phyloP scores from a whole-genome alignment of 1,284 basidiomycete species.

The Porodaedalea pini region DNA sequence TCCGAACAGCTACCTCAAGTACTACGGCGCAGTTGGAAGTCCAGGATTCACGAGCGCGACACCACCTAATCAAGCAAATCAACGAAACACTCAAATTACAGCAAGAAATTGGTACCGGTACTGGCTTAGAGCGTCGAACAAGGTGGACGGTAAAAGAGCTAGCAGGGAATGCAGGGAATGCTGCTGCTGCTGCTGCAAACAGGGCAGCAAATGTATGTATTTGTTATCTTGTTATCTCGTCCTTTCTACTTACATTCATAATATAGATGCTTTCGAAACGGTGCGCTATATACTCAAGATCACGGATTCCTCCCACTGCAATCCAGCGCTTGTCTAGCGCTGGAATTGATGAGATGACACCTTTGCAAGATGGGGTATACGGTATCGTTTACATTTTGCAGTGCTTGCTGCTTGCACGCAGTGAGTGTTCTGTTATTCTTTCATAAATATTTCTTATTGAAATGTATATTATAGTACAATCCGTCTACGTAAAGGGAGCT shows the following conservation, averaged over 20 bases:
- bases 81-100: neutral
- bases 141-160: neutral
- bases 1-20: too few relatives aligned
- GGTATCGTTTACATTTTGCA: neutral
- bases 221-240: neutral
- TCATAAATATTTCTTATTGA: too few relatives aligned
- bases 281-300: neutral
- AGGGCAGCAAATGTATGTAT: neutral
- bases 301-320: neutral
- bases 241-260: neutral
- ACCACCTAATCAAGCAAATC: neutral
- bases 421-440: too few relatives aligned
- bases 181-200: neutral
- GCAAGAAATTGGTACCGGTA: neutral
- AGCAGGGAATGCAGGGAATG: neutral
- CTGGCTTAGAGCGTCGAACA: neutral
- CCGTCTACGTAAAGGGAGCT: neutral
- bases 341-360: neutral
- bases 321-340: neutral
- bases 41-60: neutral
- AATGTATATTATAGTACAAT: neutral
- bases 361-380: neutral
- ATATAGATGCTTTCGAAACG: neutral
- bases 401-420: neutral
- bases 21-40: too few relatives aligned